Evolutionary conservation across 2,329 filamentous ascomycete species (phyloP).

Genomic region (Lecanosticta acicola): DNA sequence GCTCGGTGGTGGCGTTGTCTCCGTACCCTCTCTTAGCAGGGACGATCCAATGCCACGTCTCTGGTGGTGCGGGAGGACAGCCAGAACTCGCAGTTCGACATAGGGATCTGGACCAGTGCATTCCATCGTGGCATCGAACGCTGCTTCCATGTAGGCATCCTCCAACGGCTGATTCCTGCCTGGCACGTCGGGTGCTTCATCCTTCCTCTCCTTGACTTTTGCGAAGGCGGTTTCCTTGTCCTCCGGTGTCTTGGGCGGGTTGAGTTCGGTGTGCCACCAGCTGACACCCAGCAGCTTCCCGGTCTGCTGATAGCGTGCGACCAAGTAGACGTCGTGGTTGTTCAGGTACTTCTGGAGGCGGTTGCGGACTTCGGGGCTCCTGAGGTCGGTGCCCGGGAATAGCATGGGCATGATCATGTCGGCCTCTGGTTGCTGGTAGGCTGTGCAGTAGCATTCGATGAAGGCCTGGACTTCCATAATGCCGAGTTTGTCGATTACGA

Average conservation of each 20-base stretch:
- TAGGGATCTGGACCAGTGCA: constrained; percentile 3
- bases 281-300: constrained; percentile 10
- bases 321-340: constrained; percentile 6
- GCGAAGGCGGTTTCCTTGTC: constrained; percentile 7
- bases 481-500: constrained; percentile 7
- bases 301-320: constrained; percentile 7
- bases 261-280: constrained; percentile 3
- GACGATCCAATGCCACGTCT: constrained; percentile 33
- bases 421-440: constrained; percentile 8
- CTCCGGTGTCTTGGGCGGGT: constrained; percentile 3
- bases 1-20: too few relatives aligned
- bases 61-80: constrained; percentile 34
- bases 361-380: constrained; percentile 3
- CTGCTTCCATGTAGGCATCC: constrained; percentile 7
- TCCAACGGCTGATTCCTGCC: constrained; percentile 12
- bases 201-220: constrained; percentile 7
- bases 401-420: constrained; percentile 12
- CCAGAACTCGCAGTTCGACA: constrained; percentile 17
- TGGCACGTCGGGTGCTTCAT: constrained; percentile 3
- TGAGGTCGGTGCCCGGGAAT: constrained; percentile 10
- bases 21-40: constrained; percentile 33
- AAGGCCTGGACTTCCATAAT: constrained; percentile 9
- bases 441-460: constrained; percentile 8
- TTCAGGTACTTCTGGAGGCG: constrained; percentile 3
- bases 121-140: background rate